These are phyloP conservation scores for Podospora australis DNA, from an alignment of 495 filamentous ascomycete species.

Conservation along the genomic window DNA sequence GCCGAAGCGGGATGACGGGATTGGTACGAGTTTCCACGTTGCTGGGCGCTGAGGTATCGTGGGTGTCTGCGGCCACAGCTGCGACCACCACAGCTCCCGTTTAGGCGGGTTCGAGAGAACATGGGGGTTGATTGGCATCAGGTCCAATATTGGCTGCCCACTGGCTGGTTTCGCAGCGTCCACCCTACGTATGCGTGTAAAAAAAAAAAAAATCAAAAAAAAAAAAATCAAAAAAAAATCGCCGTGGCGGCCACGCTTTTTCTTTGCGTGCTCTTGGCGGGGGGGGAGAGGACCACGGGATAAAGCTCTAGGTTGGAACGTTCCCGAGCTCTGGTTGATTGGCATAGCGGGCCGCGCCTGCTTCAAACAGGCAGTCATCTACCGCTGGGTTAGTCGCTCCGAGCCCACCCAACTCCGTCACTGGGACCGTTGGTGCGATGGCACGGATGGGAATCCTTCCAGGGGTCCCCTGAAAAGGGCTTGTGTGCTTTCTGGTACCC, in stretches of 20 bases:
- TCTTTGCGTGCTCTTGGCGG: background rate
- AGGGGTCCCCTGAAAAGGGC: constrained; percentile 5
- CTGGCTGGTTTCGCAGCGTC: no score
- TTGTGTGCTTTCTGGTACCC: constrained; percentile 1
- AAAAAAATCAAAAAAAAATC: no score
- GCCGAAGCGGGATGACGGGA: no score
- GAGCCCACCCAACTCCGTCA: constrained; percentile 10
- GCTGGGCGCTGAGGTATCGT: constrained; percentile 3
- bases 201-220: no score
- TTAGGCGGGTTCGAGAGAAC: constrained; percentile 7
- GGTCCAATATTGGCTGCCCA: no score
- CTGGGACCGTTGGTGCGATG: constrained; percentile 6
- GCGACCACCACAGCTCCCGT: constrained; percentile 17
- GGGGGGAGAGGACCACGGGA: background rate
- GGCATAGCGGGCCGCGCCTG: constrained; percentile 12
- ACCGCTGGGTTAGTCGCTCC: constrained; percentile 7
- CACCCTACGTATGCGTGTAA: no score
- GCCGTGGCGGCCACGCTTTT: background rate
- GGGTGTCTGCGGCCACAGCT: constrained; percentile 29
- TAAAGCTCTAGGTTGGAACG: background rate
- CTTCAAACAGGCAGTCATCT: constrained; percentile 7
- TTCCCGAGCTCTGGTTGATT: constrained; percentile 8
- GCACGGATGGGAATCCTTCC: background rate
- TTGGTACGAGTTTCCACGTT: background rate
- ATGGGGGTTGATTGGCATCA: background rate